Evolutionary conservation across 495 filamentous ascomycete species (phyloP).

Genomic region (Mycothermus thermophilus): DNA sequence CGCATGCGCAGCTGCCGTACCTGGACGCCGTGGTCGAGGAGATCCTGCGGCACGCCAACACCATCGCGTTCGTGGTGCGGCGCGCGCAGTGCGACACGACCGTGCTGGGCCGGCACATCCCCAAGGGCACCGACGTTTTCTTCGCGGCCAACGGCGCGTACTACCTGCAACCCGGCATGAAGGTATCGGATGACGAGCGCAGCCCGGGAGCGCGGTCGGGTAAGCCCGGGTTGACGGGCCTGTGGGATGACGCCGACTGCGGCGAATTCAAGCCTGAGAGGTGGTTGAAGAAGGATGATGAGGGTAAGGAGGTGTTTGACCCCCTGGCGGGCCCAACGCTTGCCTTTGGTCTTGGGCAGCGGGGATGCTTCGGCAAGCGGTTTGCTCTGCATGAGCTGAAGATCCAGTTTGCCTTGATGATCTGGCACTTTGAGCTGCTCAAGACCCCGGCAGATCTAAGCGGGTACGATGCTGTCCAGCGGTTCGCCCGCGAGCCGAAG

Average conservation of each 20-base stretch:
- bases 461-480: constrained; percentile 16
- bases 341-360: constrained; percentile 38
- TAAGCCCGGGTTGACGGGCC: constrained; percentile 7
- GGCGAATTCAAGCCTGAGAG: constrained; percentile 28
- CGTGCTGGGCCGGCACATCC: constrained; percentile 22
- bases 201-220: constrained; percentile 15
- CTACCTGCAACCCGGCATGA: constrained; percentile 11
- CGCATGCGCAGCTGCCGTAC: constrained; percentile 11
- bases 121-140: constrained; percentile 27
- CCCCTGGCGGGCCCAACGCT: constrained; percentile 20
- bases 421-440: constrained; percentile 28
- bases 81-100: constrained; percentile 20
- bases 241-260: constrained; percentile 32
- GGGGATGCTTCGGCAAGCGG: constrained; percentile 40
- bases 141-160: constrained; percentile 18
- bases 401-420: constrained; percentile 20
- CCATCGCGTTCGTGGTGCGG: constrained; percentile 13
- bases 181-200: constrained; percentile 8
- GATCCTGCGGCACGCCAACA: constrained; percentile 10
- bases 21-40: constrained; percentile 24
- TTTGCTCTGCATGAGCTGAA: constrained; percentile 24
- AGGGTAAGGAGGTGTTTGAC: too few relatives aligned
- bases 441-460: constrained; percentile 8
- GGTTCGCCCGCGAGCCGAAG: constrained; percentile 16
- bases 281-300: constrained; percentile 13